Percentiles rank a stretch among this genome's conserved stretches.
phyloP scores from a whole-genome alignment of 2,329 filamentous ascomycete species.

The Colletotrichum brevisporum region DNA sequence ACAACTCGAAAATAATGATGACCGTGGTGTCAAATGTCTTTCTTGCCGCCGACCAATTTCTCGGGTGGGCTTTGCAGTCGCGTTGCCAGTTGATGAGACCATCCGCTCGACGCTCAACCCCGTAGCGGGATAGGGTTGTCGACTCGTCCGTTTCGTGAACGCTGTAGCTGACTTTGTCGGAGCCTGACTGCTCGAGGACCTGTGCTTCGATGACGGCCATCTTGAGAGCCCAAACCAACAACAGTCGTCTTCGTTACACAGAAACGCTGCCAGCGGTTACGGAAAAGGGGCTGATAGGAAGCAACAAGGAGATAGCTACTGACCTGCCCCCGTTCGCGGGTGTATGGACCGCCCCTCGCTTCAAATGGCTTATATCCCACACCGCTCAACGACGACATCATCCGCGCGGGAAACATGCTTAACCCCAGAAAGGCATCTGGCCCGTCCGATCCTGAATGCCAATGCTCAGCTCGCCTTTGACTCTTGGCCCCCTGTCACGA shows the following conservation, averaged over 20 bases:
- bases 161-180: background rate
- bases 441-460: constrained; percentile 6
- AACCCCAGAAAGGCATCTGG: background rate
- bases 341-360: background rate
- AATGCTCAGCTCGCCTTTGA: background rate
- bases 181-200: background rate
- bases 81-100: constrained; percentile 34
- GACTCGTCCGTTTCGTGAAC: constrained; percentile 24
- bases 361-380: constrained; percentile 14
- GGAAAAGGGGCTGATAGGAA: background rate
- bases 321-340: background rate
- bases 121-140: constrained; percentile 17
- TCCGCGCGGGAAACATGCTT: background rate
- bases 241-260: background rate
- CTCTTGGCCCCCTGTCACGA: background rate
- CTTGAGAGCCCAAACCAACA: background rate
- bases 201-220: constrained; percentile 8
- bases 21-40: constrained; percentile 42
- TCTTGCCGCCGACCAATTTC: constrained; percentile 42
- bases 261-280: no score
- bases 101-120: constrained; percentile 22
- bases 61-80: constrained; percentile 32
- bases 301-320: background rate
- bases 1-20: constrained; percentile 44
- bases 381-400: constrained; percentile 4